Conservation (phyloP, 805 yeast species). For the Yamadazyma tumulicola region DNA sequence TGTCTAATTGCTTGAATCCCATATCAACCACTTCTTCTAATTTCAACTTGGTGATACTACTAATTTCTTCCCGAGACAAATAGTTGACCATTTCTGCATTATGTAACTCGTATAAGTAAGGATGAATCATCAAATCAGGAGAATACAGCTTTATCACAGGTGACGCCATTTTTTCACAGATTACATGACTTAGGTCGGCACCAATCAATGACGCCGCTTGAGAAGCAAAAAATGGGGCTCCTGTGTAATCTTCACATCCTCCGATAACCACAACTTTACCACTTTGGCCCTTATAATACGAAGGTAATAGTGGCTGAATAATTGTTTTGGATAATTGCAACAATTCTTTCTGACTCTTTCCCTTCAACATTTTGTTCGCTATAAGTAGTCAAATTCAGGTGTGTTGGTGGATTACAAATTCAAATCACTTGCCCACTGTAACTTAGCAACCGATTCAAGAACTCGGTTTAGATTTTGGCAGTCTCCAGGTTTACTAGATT, state of each 20-base stretch:
- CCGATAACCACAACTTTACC: constrained; percentile 88
- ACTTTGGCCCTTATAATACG: constrained; percentile 86
- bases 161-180: constrained; percentile 82
- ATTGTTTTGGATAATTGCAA: constrained; percentile 49
- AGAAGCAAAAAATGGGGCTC: constrained; percentile 92
- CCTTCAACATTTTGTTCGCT: constrained; percentile 22
- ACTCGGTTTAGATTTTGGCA: too few species aligned
- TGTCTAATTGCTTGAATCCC: constrained; percentile 20
- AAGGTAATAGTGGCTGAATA: constrained; percentile 72
- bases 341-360: constrained; percentile 40
- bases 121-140: constrained; percentile 96
- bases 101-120: constrained; percentile 61
- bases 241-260: constrained; percentile 94
- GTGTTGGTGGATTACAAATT: too few species aligned
- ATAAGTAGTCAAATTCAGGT: too few species aligned
- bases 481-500: too few species aligned
- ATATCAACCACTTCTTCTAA: constrained; percentile 21
- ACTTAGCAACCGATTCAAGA: too few species aligned
- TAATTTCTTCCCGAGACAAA: constrained; percentile 19
- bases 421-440: too few species aligned
- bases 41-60: constrained; percentile 11
- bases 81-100: constrained; percentile 20
- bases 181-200: constrained; percentile 81
- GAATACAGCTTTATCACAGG: constrained; percentile 80
- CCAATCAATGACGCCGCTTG: constrained; percentile 83